Evolutionary conservation across 108 stramenopile species (phyloP), one percentile per base, ranked within the genome.

Genomic region (Nitzschia palea): DNA sequence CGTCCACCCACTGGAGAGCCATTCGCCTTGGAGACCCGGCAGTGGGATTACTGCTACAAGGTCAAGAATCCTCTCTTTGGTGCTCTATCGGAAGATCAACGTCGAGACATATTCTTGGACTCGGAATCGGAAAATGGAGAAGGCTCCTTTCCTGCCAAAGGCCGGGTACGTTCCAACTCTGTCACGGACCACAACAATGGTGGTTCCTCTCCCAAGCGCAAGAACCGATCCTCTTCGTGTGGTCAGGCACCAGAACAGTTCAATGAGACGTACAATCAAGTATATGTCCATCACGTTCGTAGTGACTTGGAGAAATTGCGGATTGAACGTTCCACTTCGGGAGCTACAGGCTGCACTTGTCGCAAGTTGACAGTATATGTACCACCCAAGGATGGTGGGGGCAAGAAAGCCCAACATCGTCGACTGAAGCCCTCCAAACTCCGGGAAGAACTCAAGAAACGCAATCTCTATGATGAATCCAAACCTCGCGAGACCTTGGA

Each of bases 221-320:
- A 55, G 4, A 29, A 12, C 25, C 40, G 67, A 4, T 68, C 67
- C 20, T 15, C 18, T 10, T 68, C 67, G 0, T 32, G 56, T 15
- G 40, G 47, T 32, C 33, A 35, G 5, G 26, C 27, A 5, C 35
- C 36, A 20, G 67, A 71, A 23, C 56, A 70, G 17, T 78, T 76
- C 66, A 79, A 78, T 37, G 77, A 82, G 14, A 60, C 34, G 14
- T 86, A 67, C 59, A 68, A 59, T 22, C 70, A 80, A 32, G 52
- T 76, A 1, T 48, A 74, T 36, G 81, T 86, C 10, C 80, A 84
- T 61, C 87, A 89, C 36, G 65, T 86, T 17, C 86, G 86, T 44
- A 88, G 87, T 55, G 87, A 90, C 28, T 68, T 94, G 48, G 92
- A 94, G 68, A 34, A 83, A n/a, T 23, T 90, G 3, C 89, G 92